Percentiles rank a stretch among this genome's conserved stretches.
phyloP scores from a whole-genome alignment of 164 flowering plant genomes.

The Liquidambar formosana region DNA sequence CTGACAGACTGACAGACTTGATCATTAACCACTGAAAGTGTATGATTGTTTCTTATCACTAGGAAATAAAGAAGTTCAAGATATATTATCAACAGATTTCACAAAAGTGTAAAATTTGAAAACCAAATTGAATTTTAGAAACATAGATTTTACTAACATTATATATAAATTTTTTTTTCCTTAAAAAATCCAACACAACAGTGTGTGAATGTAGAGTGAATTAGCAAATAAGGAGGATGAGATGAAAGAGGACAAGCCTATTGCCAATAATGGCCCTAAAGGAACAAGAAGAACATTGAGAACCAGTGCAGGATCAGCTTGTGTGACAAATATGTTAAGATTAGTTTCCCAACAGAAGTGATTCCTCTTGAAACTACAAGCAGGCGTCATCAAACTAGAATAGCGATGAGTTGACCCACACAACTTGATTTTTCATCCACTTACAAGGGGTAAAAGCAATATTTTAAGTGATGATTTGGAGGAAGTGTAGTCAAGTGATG shows the following conservation, averaged over 20 bases:
- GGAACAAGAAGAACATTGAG: conserved; percentile 94
- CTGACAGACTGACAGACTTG: no score
- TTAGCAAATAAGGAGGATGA: conserved; percentile 85
- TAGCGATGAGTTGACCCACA: neutral
- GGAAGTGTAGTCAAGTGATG: conserved; percentile 84
- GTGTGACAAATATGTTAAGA: conserved; percentile 19
- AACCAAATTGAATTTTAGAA: no score
- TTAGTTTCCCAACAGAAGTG: conserved; percentile 1
- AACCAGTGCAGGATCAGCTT: conserved; percentile 98
- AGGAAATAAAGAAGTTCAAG: no score
- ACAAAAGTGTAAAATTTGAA: no score
- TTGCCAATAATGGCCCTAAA: conserved; percentile 75
- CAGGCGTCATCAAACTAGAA: neutral
- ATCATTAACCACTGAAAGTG: no score
- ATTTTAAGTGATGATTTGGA: conserved; percentile 82
- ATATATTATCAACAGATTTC: no score
- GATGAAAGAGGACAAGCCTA: conserved; percentile 87
- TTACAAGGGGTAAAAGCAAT: conserved; percentile 88
- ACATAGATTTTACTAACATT: no score
- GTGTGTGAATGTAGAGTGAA: no score
- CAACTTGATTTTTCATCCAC: conserved; percentile 24
- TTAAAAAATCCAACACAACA: no score
- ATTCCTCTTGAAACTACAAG: neutral
- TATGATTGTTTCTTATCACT: no score
- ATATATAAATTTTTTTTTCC: no score